phyloP scores from a whole-genome alignment of 1,284 basidiomycete genomes.

The Xerocomus minutiporus region DNA sequence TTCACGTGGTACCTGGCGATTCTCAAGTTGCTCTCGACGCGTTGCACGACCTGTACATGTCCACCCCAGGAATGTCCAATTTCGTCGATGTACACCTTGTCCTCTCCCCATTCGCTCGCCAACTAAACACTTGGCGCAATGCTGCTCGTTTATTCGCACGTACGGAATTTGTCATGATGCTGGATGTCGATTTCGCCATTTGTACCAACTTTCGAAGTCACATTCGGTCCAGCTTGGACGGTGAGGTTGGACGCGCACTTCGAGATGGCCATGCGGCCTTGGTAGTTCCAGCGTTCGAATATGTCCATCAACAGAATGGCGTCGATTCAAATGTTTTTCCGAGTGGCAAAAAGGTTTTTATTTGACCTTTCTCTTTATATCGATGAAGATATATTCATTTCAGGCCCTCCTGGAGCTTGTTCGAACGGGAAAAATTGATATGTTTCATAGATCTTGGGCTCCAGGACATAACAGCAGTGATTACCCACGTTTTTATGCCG shows the following conservation, averaged over 20 bases:
- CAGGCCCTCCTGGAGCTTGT: constrained; percentile 58
- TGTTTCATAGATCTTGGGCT: constrained; percentile 75
- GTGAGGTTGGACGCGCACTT: constrained; percentile 36
- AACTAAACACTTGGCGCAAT: constrained; percentile 86
- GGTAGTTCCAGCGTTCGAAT: constrained; percentile 80
- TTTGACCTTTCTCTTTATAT: not conserved
- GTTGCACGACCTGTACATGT: constrained; percentile 61
- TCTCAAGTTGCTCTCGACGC: constrained; percentile 40
- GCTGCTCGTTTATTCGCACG: constrained; percentile 75
- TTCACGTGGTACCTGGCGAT: constrained; percentile 55
- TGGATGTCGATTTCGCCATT: constrained; percentile 81
- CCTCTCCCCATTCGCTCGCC: constrained; percentile 73
- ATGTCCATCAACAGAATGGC: constrained; percentile 57
- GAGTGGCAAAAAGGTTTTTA: constrained; percentile 52
- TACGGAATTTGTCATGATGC: constrained; percentile 81
- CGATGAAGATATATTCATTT: not conserved
- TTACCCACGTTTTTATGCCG: constrained; percentile 63
- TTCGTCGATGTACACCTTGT: constrained; percentile 87
- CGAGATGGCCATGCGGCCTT: constrained; percentile 58
- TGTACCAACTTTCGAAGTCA: constrained; percentile 72
- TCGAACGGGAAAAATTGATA: constrained; percentile 49
- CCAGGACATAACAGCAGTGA: constrained; percentile 78
- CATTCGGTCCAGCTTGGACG: constrained; percentile 33
- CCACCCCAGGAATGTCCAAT: constrained; percentile 55
- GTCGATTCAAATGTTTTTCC: constrained; percentile 58